Percentiles rank a stretch among this genome's conserved stretches.
These are phyloP conservation scores for Ligustrum vulgare DNA, from an alignment of 257 asterid genomes.

Conservation along the genomic window DNA sequence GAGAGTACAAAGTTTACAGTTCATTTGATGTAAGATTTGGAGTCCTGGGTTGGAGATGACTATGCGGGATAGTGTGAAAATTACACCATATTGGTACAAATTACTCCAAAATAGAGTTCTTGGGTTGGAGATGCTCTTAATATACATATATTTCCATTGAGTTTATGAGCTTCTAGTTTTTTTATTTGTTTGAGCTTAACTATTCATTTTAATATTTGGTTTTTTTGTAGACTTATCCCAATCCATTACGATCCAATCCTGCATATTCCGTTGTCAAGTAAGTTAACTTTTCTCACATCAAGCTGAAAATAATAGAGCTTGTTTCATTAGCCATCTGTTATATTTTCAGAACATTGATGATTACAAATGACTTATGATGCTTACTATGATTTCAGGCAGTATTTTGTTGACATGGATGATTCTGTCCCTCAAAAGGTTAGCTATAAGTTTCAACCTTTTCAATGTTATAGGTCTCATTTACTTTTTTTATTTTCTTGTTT, in stretches of 20 bases:
- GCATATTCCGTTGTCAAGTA: conserved; percentile 62
- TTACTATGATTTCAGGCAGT: conserved; percentile 46
- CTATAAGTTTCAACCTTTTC: conserved; percentile 12
- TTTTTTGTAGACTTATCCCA: conserved; percentile 50
- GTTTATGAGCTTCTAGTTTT: not conserved
- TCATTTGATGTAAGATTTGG: too few species aligned
- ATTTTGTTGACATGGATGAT: conserved; percentile 52
- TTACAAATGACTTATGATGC: not conserved
- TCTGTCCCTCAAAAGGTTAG: conserved; percentile 57
- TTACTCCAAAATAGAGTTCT: too few species aligned
- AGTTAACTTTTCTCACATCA: conserved; percentile 21
- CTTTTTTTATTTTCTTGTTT: not conserved
- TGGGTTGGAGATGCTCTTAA: not conserved
- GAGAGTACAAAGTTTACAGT: too few species aligned
- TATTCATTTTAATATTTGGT: not conserved
- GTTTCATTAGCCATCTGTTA: conserved; percentile 11
- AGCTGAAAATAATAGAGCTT: not conserved
- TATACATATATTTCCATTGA: not conserved
- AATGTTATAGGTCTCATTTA: conserved; percentile 4
- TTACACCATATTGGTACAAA: too few species aligned
- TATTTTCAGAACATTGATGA: conserved; percentile 9
- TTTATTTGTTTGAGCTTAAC: not conserved
- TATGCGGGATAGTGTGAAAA: too few species aligned
- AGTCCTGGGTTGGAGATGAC: too few species aligned
- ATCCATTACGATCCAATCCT: conserved; percentile 50